Conservation (phyloP, 257 asterid species). For the Echium plantagineum region DNA sequence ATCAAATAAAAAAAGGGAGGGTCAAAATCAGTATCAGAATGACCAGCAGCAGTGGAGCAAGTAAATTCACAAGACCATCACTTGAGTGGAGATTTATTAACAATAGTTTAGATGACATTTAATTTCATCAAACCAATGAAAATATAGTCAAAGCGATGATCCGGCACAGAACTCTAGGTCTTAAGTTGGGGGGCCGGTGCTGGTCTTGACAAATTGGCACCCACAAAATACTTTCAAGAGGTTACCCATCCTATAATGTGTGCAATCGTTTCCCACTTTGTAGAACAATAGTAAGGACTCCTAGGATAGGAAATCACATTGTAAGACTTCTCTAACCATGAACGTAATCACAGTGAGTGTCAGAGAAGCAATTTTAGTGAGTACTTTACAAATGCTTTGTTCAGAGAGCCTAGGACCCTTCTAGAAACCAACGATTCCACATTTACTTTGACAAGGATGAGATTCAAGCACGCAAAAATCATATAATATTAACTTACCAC, state of each 20-base stretch:
- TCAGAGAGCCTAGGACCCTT: not conserved
- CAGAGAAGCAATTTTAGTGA: not conserved
- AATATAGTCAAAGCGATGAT: not conserved
- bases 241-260: too few relatives aligned
- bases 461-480: not conserved
- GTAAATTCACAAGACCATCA: not conserved
- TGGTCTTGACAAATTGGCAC: not conserved
- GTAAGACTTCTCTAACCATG: too few relatives aligned
- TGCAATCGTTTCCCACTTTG: too few relatives aligned
- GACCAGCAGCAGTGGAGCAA: not conserved
- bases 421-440: not conserved
- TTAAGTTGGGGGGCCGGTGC: not conserved
- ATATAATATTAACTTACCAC: slow-evolving; percentile 48
- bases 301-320: too few relatives aligned
- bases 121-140: not conserved
- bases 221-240: not conserved
- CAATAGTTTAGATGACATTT: not conserved
- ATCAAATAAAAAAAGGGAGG: not conserved
- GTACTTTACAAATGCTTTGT: not conserved
- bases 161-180: not conserved
- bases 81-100: not conserved
- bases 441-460: too few relatives aligned
- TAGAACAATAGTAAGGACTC: too few relatives aligned
- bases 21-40: not conserved
- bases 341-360: too few relatives aligned